A percentile compares a stretch with the other conserved stretches of the same genome.
Conservation (phyloP, 108 stramenopile genomes). For the Fistulifera pelliculosa region DNA sequence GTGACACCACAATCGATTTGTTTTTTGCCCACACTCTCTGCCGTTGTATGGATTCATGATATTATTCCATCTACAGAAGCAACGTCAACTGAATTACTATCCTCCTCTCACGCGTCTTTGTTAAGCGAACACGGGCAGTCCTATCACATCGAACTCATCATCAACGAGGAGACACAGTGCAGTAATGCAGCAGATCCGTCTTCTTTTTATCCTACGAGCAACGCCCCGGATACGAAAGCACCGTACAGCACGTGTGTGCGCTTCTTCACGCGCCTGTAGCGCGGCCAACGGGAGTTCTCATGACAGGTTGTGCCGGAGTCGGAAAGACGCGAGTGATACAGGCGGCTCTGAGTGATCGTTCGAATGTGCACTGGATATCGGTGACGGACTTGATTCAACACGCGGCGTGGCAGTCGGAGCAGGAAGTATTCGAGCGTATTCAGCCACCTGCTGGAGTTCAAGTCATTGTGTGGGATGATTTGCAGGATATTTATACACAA, state of each 20-base stretch:
- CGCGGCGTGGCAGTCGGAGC: slow-evolving; percentile 30
- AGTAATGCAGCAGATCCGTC: too few relatives aligned
- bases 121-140: too few relatives aligned
- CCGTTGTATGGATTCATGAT: too few relatives aligned
- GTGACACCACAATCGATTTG: too few relatives aligned
- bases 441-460: slow-evolving; percentile 5
- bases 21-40: too few relatives aligned
- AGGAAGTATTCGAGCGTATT: slow-evolving; percentile 26
- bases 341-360: neutral
- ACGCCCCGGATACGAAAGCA: slow-evolving; percentile 53
- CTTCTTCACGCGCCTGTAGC: slow-evolving; percentile 17
- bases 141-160: too few relatives aligned
- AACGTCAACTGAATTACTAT: too few relatives aligned
- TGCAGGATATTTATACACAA: slow-evolving; percentile 23
- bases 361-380: slow-evolving; percentile 17
- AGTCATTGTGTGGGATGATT: slow-evolving; percentile 35
- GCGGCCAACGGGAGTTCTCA: slow-evolving; percentile 43
- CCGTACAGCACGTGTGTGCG: slow-evolving; percentile 15
- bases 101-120: too few relatives aligned
- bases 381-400: slow-evolving; percentile 27
- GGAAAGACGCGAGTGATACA: slow-evolving; percentile 64
- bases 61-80: too few relatives aligned
- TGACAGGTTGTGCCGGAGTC: slow-evolving; percentile 72
- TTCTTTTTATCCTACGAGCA: too few relatives aligned
- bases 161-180: neutral